Evolutionary conservation across 2,329 filamentous ascomycete genomes (phyloP).

Genomic region (Fusarium humuli): DNA sequence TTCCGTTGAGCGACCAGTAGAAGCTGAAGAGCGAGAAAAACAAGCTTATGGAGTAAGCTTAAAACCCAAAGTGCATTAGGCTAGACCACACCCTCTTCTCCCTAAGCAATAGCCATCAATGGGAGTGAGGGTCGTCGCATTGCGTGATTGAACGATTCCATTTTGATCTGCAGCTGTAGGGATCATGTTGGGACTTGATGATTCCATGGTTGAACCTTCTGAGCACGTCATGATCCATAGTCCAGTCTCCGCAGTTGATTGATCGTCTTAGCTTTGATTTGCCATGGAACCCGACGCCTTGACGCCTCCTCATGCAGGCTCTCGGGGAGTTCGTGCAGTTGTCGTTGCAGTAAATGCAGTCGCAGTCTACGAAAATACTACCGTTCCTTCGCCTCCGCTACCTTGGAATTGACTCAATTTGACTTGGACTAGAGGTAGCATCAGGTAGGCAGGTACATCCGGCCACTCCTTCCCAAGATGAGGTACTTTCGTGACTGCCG

Average conservation of each 20-base stretch:
- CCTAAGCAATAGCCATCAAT: background rate
- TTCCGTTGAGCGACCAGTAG: constrained; percentile 16
- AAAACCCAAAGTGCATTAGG: constrained; percentile 7
- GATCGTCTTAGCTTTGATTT: constrained; percentile 11
- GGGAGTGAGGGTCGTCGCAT: constrained; percentile 3
- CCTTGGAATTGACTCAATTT: background rate
- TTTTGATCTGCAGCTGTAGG: background rate
- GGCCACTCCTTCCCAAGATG: background rate
- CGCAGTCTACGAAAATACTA: background rate
- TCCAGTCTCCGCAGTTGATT: background rate
- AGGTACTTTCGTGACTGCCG: constrained; percentile 6
- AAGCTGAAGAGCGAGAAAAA: constrained; percentile 20
- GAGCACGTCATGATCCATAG: background rate
- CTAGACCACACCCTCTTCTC: background rate
- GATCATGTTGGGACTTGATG: background rate
- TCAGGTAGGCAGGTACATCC: background rate
- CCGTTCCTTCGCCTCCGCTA: background rate
- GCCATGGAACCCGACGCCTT: constrained; percentile 8
- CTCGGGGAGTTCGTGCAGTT: constrained; percentile 24
- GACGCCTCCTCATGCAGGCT: constrained; percentile 1
- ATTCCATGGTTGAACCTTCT: background rate
- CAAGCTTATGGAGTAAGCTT: constrained; percentile 35
- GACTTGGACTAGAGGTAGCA: background rate
- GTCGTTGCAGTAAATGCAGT: background rate
- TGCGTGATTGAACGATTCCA: constrained; percentile 13